phyloP scores from a whole-genome alignment of 208 protist species.

The Trypanosoma cruzi region DNA sequence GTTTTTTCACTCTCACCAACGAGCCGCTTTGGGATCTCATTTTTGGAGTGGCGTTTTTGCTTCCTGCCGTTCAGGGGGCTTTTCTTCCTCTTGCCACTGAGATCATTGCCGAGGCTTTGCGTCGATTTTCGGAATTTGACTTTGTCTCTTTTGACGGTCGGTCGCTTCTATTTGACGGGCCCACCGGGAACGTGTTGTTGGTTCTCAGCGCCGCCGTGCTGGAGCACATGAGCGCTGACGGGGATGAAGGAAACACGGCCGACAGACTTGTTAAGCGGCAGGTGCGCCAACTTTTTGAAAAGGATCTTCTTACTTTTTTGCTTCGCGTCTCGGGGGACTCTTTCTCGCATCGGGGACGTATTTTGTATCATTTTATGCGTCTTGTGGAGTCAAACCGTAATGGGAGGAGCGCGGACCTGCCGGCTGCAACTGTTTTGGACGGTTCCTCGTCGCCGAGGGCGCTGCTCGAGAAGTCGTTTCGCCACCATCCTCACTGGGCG shows the following conservation, averaged over 20 bases:
- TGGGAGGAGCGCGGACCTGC: not conserved
- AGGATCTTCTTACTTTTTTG: conserved; percentile 22
- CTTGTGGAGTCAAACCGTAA: conserved; percentile 13
- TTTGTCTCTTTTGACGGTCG: not conserved
- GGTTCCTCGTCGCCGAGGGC: conserved; percentile 10
- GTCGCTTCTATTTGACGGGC: not conserved
- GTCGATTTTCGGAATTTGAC: conserved; percentile 6
- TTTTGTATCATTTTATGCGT: conserved; percentile 23
- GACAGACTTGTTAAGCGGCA: conserved; percentile 8
- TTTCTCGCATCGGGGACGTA: not conserved
- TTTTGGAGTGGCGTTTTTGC: conserved; percentile 22
- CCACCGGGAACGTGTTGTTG: conserved; percentile 6
- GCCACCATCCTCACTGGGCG: conserved; percentile 23
- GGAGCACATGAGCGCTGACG: not conserved
- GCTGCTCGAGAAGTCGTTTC: conserved; percentile 19
- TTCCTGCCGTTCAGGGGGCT: conserved; percentile 9
- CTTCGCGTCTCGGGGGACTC: conserved; percentile 9
- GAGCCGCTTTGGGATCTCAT: conserved; percentile 11
- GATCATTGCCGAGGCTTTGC: conserved; percentile 22
- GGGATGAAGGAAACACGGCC: not conserved
- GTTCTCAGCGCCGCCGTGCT: conserved; percentile 11
- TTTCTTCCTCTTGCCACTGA: conserved; percentile 15
- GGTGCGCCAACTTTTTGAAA: conserved; percentile 15
- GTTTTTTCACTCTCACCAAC: conserved; percentile 6
- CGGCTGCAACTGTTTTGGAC: conserved; percentile 5